Evolutionary conservation across 2,329 filamentous ascomycete genomes (phyloP).

Genomic region (Periconia sp.): DNA sequence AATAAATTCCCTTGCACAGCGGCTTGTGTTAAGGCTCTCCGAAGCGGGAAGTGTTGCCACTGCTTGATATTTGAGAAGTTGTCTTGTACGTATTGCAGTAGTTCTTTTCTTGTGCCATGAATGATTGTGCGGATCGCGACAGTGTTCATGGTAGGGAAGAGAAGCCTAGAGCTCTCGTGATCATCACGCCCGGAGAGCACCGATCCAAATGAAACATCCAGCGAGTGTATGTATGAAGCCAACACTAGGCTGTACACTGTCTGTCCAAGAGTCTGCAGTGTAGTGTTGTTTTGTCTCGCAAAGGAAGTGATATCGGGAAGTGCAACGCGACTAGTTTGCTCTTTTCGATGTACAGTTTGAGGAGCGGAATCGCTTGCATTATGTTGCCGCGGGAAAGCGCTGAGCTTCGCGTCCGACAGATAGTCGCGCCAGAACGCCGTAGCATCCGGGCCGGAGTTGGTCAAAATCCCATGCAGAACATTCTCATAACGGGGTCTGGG

Average conservation of each 20-base stretch:
- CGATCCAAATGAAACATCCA: slow-evolving; percentile 83
- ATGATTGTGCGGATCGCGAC: slow-evolving; percentile 75
- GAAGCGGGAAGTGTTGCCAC: slow-evolving; percentile 78
- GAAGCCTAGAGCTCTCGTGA: slow-evolving; percentile 67
- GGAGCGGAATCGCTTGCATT: neutral
- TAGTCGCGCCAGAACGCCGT: slow-evolving; percentile 74
- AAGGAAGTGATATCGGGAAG: slow-evolving; percentile 58
- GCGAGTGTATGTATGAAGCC: slow-evolving; percentile 64
- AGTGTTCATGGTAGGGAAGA: slow-evolving; percentile 95
- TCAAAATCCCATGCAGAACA: slow-evolving; percentile 63
- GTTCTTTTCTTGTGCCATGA: slow-evolving; percentile 68
- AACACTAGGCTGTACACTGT: slow-evolving; percentile 77
- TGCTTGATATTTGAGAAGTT: slow-evolving; percentile 70
- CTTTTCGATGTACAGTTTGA: slow-evolving; percentile 49
- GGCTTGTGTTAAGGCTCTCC: slow-evolving; percentile 67
- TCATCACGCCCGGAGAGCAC: slow-evolving; percentile 85
- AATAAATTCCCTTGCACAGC: slow-evolving; percentile 59
- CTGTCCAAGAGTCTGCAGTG: slow-evolving; percentile 77
- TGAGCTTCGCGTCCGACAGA: slow-evolving; percentile 59
- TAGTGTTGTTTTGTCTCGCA: slow-evolving; percentile 71
- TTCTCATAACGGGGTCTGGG: slow-evolving; percentile 57
- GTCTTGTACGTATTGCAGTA: slow-evolving; percentile 76
- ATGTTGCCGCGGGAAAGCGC: slow-evolving; percentile 45
- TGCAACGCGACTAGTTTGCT: slow-evolving; percentile 54
- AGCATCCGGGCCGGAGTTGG: slow-evolving; percentile 55